Percentiles rank a stretch among this genome's conserved stretches.
phyloP scores from a whole-genome alignment of 2,329 filamentous ascomycete species.

The Tricladium varicosporioides region DNA sequence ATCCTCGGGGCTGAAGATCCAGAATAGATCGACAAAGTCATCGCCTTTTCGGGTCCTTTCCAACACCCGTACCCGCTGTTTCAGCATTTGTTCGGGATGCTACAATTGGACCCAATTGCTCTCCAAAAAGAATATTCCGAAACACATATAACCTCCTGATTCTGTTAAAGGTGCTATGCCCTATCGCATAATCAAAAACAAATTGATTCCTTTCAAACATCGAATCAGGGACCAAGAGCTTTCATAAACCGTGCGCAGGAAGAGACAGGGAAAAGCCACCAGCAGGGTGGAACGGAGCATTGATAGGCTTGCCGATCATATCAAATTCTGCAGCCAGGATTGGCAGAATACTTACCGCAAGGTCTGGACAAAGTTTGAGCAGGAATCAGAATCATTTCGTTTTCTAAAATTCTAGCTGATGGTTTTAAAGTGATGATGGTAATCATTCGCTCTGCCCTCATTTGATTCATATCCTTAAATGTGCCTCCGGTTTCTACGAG shows the following conservation, averaged over 20 bases:
- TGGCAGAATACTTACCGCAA: too few relatives aligned
- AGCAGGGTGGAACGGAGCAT: neutral
- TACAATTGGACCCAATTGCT: slow-evolving; percentile 2
- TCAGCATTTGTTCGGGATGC: neutral
- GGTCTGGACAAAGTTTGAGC: too few relatives aligned
- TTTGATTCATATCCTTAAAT: too few relatives aligned
- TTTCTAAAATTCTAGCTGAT: too few relatives aligned
- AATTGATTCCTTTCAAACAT: neutral
- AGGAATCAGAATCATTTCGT: too few relatives aligned
- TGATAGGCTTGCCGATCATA: slow-evolving; percentile 2
- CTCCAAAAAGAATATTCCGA: slow-evolving; percentile 9
- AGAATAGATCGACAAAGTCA: neutral
- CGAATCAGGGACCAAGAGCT: neutral
- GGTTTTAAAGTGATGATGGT: too few relatives aligned
- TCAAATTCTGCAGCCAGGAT: neutral
- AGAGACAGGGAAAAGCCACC: neutral
- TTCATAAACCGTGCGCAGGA: neutral
- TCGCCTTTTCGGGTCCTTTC: neutral
- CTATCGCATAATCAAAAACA: neutral
- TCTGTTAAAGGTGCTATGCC: neutral
- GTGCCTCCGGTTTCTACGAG: too few relatives aligned
- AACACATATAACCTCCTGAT: slow-evolving; percentile 6
- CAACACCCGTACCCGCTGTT: neutral
- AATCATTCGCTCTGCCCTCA: too few relatives aligned
- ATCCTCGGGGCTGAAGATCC: neutral